Evolutionary conservation across 768 basidiomycete genomes (phyloP), one percentile per base, ranked within the genome.

Genomic region (Tephrocybe sp.): DNA sequence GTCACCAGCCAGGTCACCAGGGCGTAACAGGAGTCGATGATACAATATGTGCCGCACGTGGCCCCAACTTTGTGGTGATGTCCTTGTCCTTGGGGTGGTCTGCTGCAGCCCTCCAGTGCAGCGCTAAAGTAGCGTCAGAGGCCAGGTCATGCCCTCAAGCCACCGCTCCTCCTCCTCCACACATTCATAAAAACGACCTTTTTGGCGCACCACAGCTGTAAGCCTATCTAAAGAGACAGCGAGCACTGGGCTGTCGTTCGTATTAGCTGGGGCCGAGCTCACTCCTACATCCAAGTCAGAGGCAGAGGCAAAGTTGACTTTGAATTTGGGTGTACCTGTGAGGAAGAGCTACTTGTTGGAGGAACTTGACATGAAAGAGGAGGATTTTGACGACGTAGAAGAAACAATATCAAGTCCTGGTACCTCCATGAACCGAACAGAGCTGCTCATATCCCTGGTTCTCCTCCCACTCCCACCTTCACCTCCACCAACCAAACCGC

Each of bases 221-320:
- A 35, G 44, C 32, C 44, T 31, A 15, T 57, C 59, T 21, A 68
- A 60, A 51, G 63, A 54, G 11, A 36, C 57, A 25, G 44, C 64
- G 21, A 57, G 58, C 31, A 49, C 68, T 15, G 45, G 57, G 15
- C 52, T 77, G 16, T 74, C 75, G 3, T 58, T 72, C 25, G 69
- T 77, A 1, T 60, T 73, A 52, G 78, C 74, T 21, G 69, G 73
- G 62, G 72, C 77, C 1, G 68, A 77, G 52, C 76, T 69, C 49
- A 69, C 71, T 18, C 75, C 73, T 21, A 61, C 62, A 18, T 64
- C 68, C 31, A 67, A 60, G 41, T 54, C n/a, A n/a, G n/a, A n/a
- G n/a, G n/a, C n/a, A n/a, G n/a, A n/a, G n/a, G n/a, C n/a, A n/a
- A n/a, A n/a, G n/a, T n/a, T n/a, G n/a, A n/a, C n/a, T n/a, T n/a